Base-by-base conservation (phyloP, 176 grass and related monocot genomes). In the Oryza australiensis region DNA sequence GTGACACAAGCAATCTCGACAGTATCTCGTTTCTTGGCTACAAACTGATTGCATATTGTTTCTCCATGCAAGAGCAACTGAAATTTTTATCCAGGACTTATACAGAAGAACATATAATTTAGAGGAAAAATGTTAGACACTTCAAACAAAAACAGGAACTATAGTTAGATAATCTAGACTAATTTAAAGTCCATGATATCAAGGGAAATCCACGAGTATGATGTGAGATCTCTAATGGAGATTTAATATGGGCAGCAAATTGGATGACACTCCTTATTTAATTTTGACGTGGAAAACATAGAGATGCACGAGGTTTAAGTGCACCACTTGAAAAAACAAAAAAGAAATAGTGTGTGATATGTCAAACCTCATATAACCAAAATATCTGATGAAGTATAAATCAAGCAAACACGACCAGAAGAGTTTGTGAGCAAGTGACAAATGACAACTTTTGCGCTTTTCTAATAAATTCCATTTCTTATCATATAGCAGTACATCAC, bases 281-380 rank as follows among this genome's bases (percentile, higher is more conserved):
- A n/a, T n/a, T n/a, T n/a, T n/a, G n/a, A n/a, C n/a, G n/a, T n/a
- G n/a, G n/a, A n/a, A n/a, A n/a, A n/a, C n/a, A n/a, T n/a, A n/a
- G n/a, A n/a, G n/a, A n/a, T n/a, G n/a, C n/a, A n/a, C n/a, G n/a
- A n/a, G n/a, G n/a, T n/a, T n/a, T n/a, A n/a, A n/a, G n/a, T n/a
- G n/a, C n/a, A n/a, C n/a, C n/a, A n/a, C n/a, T n/a, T n/a, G n/a
- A n/a, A n/a, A n/a, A n/a, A n/a, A n/a, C n/a, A n/a, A n/a, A n/a
- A n/a, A n/a, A n/a, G n/a, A n/a, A n/a, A n/a, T n/a, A n/a, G n/a
- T n/a, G n/a, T n/a, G n/a, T n/a, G n/a, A n/a, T n/a, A n/a, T n/a
- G n/a, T n/a, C n/a, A 83, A 90, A 86, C 75, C 66, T 74, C 66
- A 49, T 8, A 7, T 27, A 66, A 62, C 66, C 82, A 77, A 86